A percentile compares a stretch with the other conserved stretches of the same genome.
Evolutionary conservation across 306 rosid genomes (phyloP).

Genomic region (Malus sylvestris): DNA sequence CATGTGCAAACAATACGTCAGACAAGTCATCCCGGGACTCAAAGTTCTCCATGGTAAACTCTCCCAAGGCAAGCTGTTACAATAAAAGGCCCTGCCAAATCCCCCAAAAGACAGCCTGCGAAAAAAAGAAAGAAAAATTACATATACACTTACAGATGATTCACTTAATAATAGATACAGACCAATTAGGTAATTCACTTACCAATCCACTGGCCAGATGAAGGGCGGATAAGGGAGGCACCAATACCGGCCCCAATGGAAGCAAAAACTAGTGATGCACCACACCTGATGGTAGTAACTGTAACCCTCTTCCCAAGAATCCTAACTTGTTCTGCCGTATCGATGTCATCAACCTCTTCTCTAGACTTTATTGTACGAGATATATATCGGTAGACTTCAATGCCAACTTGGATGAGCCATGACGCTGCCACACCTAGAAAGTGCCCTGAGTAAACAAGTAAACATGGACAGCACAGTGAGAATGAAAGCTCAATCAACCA

Average conservation of each 20-base stretch:
- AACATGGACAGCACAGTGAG: slow-evolving; percentile 12
- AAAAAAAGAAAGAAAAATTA: background rate
- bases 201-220: slow-evolving; percentile 79
- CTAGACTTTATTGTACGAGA: slow-evolving; percentile 13
- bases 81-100: slow-evolving; percentile 69
- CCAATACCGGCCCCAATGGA: slow-evolving; percentile 81
- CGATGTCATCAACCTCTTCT: slow-evolving; percentile 29
- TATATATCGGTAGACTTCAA: slow-evolving; percentile 41
- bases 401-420: slow-evolving; percentile 74
- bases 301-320: slow-evolving; percentile 41
- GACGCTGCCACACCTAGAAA: slow-evolving; percentile 73
- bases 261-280: slow-evolving; percentile 65
- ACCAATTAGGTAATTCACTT: slow-evolving; percentile 14
- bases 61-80: slow-evolving; percentile 37
- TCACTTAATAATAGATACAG: background rate
- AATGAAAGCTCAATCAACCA: slow-evolving; percentile 9
- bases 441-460: slow-evolving; percentile 38
- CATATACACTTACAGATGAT: background rate
- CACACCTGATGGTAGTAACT: slow-evolving; percentile 45
- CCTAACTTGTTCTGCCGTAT: slow-evolving; percentile 24
- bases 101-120: slow-evolving; percentile 73
- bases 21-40: slow-evolving; percentile 9
- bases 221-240: slow-evolving; percentile 59
- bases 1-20: slow-evolving; percentile 13
- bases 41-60: slow-evolving; percentile 29